Evolutionary conservation across 768 basidiomycete species (phyloP).

Genomic region (Pleurotus platypus): DNA sequence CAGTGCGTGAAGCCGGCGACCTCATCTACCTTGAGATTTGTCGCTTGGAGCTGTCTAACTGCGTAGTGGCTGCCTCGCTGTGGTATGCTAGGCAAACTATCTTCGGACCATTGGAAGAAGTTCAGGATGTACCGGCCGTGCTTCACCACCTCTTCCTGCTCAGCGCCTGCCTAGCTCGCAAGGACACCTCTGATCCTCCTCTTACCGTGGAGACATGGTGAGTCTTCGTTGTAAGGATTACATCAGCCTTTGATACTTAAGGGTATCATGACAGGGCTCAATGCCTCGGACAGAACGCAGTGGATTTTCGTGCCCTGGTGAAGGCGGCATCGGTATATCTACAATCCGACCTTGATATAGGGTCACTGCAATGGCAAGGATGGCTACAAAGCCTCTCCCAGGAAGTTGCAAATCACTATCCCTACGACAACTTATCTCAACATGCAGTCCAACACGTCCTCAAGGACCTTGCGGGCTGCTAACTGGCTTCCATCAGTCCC

Average conservation of each 20-base stretch:
- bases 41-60: background rate
- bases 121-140: background rate
- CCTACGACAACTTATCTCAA: too few species aligned
- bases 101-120: background rate
- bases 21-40: background rate
- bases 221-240: background rate
- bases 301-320: too few species aligned
- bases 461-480: too few species aligned
- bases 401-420: too few species aligned
- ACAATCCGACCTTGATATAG: too few species aligned
- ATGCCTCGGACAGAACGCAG: background rate
- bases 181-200: background rate
- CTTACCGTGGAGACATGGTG: background rate
- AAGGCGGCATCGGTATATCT: too few species aligned
- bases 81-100: background rate
- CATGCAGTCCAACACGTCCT: too few species aligned
- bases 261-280: background rate
- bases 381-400: too few species aligned
- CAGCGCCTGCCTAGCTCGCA: background rate
- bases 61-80: background rate
- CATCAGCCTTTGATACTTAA: too few species aligned
- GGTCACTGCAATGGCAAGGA: too few species aligned
- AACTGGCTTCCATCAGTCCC: too few species aligned
- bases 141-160: constrained; percentile 1
- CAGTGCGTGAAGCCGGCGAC: background rate